These are phyloP conservation scores for Hypoxylon sp. DNA, from an alignment of 2,329 filamentous ascomycete genomes.

Conservation along the genomic window DNA sequence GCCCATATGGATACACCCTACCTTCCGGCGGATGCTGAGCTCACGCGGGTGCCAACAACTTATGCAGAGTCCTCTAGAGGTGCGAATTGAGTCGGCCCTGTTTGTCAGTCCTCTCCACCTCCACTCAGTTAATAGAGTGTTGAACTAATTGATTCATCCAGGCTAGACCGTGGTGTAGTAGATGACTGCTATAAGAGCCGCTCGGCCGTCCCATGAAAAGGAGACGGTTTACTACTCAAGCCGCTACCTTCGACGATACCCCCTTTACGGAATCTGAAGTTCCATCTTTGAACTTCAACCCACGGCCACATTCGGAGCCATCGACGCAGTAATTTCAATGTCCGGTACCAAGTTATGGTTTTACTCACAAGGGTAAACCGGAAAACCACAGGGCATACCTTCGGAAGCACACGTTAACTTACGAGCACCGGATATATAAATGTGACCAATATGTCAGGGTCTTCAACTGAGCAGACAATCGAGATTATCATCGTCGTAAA, in stretches of 20 bases:
- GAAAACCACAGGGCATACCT: neutral
- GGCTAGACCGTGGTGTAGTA: conserved; percentile 30
- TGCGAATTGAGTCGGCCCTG: neutral
- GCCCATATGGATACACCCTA: too few relatives aligned
- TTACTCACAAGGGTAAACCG: neutral
- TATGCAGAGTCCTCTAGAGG: neutral
- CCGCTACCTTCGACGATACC: neutral
- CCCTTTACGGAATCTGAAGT: neutral
- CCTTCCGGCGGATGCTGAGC: too few relatives aligned
- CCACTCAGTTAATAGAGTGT: neutral
- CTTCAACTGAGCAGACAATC: conserved; percentile 32
- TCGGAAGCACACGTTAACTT: neutral
- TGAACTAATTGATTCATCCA: conserved; percentile 15
- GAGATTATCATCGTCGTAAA: conserved; percentile 18
- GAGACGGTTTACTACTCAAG: neutral
- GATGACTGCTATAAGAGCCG: conserved; percentile 43
- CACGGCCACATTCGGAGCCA: neutral
- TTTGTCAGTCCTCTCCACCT: neutral
- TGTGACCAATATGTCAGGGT: conserved; percentile 26
- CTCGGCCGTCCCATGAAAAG: neutral
- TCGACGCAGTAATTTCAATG: neutral
- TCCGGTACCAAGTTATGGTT: neutral
- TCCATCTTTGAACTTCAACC: neutral
- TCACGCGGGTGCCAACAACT: neutral
- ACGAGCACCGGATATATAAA: neutral